phyloP scores from a whole-genome alignment of 768 basidiomycete genomes.

The Nidularia pulvinata region DNA sequence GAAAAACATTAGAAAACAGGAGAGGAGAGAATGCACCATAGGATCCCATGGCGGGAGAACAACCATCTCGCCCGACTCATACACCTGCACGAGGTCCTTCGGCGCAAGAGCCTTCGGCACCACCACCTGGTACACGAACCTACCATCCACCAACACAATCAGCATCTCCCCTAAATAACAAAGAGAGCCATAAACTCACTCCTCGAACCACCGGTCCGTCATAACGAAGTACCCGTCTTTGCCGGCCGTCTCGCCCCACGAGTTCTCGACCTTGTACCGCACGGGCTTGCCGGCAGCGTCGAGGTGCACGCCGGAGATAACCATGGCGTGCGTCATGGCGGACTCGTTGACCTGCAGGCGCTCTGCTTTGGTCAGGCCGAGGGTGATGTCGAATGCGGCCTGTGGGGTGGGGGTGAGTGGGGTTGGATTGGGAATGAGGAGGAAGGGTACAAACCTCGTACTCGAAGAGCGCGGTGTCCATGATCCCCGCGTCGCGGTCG shows the following conservation, averaged over 20 bases:
- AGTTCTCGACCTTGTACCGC: constrained; percentile 98
- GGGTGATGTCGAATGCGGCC: constrained; percentile 81
- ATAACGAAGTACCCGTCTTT: constrained; percentile 92
- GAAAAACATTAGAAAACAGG: background rate
- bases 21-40: constrained; percentile 52
- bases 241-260: constrained; percentile 80
- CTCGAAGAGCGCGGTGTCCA: constrained; percentile 84
- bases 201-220: constrained; percentile 90
- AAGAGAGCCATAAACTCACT: constrained; percentile 47
- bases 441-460: constrained; percentile 56
- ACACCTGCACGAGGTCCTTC: constrained; percentile 79
- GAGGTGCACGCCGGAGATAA: constrained; percentile 91
- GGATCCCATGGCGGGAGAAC: constrained; percentile 94
- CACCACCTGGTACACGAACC: constrained; percentile 94
- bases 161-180: constrained; percentile 1
- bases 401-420: constrained; percentile 19
- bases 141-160: constrained; percentile 16
- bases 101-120: constrained; percentile 80
- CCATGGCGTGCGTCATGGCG: constrained; percentile 95
- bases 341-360: constrained; percentile 83
- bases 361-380: constrained; percentile 84
- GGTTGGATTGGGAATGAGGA: background rate
- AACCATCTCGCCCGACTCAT: constrained; percentile 61
- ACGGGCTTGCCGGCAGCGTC: constrained; percentile 73
- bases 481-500: constrained; percentile 69